phyloP scores from a whole-genome alignment of 78 protist genomes.

The Goniomonas avonlea region DNA sequence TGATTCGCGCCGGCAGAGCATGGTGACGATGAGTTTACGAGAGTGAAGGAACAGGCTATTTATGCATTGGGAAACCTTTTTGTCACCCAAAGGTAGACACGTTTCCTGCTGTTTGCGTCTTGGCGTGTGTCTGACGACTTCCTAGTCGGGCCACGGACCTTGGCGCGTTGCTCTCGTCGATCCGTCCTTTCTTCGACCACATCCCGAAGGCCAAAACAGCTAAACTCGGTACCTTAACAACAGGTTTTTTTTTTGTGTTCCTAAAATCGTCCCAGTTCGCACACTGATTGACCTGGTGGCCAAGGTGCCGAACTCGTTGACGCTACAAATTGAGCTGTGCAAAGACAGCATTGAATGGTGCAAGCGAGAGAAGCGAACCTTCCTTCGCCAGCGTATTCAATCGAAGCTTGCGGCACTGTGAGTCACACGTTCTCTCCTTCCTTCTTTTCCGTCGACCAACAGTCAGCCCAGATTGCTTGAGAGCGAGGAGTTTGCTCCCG shows the following conservation, averaged over 20 bases:
- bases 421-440: background rate
- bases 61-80: conserved; percentile 20
- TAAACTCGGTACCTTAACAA: conserved; percentile 44
- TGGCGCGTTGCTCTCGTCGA: conserved; percentile 3
- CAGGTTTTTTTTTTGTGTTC: background rate
- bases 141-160: background rate
- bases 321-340: conserved; percentile 54
- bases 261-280: conserved; percentile 35
- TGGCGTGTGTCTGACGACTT: background rate
- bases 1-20: background rate
- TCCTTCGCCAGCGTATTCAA: conserved; percentile 89
- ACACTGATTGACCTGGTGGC: conserved; percentile 53
- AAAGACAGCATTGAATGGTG: conserved; percentile 86
- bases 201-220: conserved; percentile 88
- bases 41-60: conserved; percentile 39
- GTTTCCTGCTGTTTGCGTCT: background rate
- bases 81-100: background rate
- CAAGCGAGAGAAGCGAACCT: conserved; percentile 77
- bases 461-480: conserved; percentile 55
- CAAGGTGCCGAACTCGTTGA: conserved; percentile 30
- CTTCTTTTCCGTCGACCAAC: background rate
- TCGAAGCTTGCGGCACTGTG: conserved; percentile 62
- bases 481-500: conserved; percentile 46
- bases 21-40: conserved; percentile 1
- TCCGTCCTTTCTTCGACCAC: conserved; percentile 52